A percentile compares a stretch with the other conserved stretches of the same genome.
Conservation (phyloP, 305 asterid genomes). For the Fraxinus sp. region DNA sequence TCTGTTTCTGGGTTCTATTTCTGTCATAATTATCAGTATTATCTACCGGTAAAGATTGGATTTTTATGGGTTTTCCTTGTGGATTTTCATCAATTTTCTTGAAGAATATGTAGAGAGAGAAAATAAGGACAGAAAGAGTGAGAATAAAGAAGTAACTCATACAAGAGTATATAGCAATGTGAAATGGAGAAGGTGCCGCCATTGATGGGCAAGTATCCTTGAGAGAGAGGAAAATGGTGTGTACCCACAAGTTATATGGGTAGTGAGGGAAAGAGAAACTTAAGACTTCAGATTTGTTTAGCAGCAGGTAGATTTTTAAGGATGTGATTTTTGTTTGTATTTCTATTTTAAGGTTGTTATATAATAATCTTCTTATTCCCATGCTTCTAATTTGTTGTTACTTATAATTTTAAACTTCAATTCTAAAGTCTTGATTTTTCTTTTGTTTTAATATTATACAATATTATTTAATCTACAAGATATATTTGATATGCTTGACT, state of each 20-base stretch:
- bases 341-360: background rate
- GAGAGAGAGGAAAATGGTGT: background rate
- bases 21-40: conserved; percentile 15
- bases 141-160: conserved; percentile 29
- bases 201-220: background rate
- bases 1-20: conserved; percentile 17
- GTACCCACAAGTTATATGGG: background rate
- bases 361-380: background rate
- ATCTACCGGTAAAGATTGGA: conserved; percentile 32
- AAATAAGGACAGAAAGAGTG: conserved; percentile 34
- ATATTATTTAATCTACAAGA: background rate
- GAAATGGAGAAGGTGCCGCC: background rate
- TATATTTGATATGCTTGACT: too few relatives aligned
- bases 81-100: conserved; percentile 21
- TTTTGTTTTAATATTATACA: too few relatives aligned
- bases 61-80: conserved; percentile 29
- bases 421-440: background rate
- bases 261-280: background rate
- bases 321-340: background rate
- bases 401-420: background rate
- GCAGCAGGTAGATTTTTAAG: background rate
- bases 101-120: conserved; percentile 39
- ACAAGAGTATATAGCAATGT: background rate
- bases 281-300: background rate
- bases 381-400: background rate